Percentiles rank a stretch among this genome's conserved stretches.
These are phyloP conservation scores for Salicornia ramosissima DNA, from an alignment of 148 eudicot species.

Conservation along the genomic window DNA sequence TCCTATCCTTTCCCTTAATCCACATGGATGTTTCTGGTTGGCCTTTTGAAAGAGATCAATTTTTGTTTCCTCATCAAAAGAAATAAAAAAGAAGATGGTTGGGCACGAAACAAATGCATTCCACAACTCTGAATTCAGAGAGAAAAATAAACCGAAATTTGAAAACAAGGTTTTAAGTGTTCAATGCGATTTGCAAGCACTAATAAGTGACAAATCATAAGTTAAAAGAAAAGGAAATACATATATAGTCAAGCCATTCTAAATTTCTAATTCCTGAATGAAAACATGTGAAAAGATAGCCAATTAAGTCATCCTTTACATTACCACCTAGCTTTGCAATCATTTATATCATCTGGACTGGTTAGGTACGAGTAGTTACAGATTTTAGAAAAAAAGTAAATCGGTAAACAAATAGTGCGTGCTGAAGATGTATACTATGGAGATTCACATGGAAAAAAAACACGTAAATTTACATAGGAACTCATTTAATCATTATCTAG, in stretches of 20 bases:
- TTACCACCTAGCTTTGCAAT: not conserved
- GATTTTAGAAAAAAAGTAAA: too few species aligned
- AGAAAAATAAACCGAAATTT: not conserved
- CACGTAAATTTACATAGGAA: not conserved
- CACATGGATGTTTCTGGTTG: too few species aligned
- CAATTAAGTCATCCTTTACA: too few species aligned
- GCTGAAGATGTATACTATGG: too few species aligned
- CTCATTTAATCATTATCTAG: not conserved
- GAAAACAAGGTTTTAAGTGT: not conserved
- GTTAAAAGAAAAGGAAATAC: not conserved
- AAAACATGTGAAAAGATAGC: too few species aligned
- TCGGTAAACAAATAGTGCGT: too few species aligned
- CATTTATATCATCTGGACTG: not conserved
- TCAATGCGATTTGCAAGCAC: not conserved
- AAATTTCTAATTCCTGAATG: too few species aligned
- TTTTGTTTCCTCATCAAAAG: too few species aligned
- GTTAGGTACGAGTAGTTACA: not conserved
- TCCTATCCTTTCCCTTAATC: too few species aligned
- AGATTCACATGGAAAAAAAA: not conserved
- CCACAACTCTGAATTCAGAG: not conserved
- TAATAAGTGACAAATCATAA: not conserved
- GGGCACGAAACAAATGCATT: too few species aligned
- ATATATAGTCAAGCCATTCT: not conserved
- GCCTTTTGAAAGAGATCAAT: too few species aligned
- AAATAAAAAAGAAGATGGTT: too few species aligned